These are phyloP conservation scores for Tillandsia fasciculata DNA, from an alignment of 176 grass and related monocot genomes.

Conservation along the genomic window DNA sequence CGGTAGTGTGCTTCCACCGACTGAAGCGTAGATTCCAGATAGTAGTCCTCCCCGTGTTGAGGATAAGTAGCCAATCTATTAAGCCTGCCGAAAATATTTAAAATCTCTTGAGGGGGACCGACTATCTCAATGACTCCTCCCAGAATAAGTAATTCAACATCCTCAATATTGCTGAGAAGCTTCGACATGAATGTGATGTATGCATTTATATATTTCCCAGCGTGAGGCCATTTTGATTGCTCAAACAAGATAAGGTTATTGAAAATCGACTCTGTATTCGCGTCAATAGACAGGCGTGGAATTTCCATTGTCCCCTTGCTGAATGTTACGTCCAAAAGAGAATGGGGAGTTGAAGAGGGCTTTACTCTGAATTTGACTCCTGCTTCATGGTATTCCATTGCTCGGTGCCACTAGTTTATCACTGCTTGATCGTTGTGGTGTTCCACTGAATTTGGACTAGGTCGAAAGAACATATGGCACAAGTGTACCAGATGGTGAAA, in stretches of 20 bases:
- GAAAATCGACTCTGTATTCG: background rate
- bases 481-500: no score
- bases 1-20: conserved; percentile 12
- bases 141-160: background rate
- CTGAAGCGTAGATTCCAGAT: background rate
- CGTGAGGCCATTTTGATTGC: background rate
- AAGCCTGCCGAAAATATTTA: conserved; percentile 13
- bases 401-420: background rate
- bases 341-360: conserved; percentile 5
- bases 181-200: no score
- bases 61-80: conserved; percentile 10
- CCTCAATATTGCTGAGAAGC: background rate
- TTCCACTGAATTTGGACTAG: no score
- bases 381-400: background rate
- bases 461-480: no score
- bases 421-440: no score
- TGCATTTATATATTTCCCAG: background rate
- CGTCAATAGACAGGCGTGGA: background rate
- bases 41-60: background rate
- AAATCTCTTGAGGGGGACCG: conserved; percentile 4
- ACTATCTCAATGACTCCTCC: background rate
- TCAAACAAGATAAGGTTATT: background rate
- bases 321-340: conserved; percentile 24
- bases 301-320: conserved; percentile 12
- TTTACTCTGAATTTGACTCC: conserved; percentile 14